These are phyloP conservation scores for Arabis hirsuta DNA, from an alignment of 345 rosid genomes.

Conservation along the genomic window DNA sequence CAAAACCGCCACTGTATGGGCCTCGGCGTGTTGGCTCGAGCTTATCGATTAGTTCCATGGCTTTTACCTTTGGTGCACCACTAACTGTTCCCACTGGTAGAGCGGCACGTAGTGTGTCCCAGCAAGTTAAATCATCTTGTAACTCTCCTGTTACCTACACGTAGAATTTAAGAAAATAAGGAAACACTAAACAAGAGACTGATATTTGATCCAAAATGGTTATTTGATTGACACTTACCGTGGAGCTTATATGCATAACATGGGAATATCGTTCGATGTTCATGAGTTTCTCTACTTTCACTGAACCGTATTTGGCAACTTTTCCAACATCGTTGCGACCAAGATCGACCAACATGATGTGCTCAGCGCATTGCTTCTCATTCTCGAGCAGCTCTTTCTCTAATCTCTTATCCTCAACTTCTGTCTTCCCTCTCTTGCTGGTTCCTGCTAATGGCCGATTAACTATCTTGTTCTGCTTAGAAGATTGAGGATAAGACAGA, in stretches of 20 bases:
- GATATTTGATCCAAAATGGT: constrained; percentile 1
- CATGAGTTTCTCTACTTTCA: constrained; percentile 90
- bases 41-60: constrained; percentile 85
- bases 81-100: constrained; percentile 93
- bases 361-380: constrained; percentile 87
- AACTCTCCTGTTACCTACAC: constrained; percentile 84
- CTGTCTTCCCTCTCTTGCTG: constrained; percentile 68
- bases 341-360: constrained; percentile 89
- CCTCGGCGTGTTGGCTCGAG: constrained; percentile 80
- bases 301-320: constrained; percentile 82
- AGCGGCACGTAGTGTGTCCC: constrained; percentile 85
- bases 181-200: too few relatives aligned
- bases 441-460: constrained; percentile 95
- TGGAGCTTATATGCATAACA: constrained; percentile 98
- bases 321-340: constrained; percentile 93
- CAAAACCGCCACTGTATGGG: constrained; percentile 93
- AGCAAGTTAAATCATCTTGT: constrained; percentile 65
- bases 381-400: constrained; percentile 62
- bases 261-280: constrained; percentile 85
- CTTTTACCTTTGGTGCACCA: constrained; percentile 95
- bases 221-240: constrained; percentile 49
- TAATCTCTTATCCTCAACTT: constrained; percentile 61
- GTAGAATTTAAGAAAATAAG: neutral
- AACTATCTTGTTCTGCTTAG: constrained; percentile 69
- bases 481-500: neutral